Base-by-base conservation (phyloP, 768 basidiomycete genomes). In the Myochromella boudieri region DNA sequence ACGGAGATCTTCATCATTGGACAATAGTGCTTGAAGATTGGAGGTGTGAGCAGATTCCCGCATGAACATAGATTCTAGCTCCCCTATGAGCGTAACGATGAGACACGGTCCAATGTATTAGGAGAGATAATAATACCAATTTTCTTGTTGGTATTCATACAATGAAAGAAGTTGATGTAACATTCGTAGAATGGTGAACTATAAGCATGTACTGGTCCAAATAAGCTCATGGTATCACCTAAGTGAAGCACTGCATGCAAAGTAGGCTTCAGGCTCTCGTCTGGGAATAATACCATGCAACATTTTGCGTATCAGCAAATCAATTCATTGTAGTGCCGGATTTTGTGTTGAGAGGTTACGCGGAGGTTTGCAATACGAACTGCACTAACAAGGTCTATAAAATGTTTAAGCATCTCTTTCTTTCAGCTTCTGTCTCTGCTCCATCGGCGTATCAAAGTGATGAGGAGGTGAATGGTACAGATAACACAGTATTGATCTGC, bases 361-460 rank as follows among this genome's bases (percentile, higher is more conserved):
- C 48, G 54, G 42, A 53, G 44, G 29, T 51, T 58, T 0, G 54
- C 63, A 2, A 60, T 31, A n/a, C 50, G 42, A 9, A 65, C 51
- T 0, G 64, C 64, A 3, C 37, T 41, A 2, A 60, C 59, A 7
- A 68, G 52, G 39, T 66, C 54, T 44, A 69, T 51, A 46, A 65
- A 68, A 45, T 70, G 68, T 3, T 45, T 32, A 6, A 71, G 52
- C 38, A 64, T 50, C 6, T 51, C 34, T 6, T 52, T 25, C n/a
- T 43, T 42, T 0, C 60, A 56, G 0, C 51, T 48, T 1, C 37
- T 36, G 9, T 57, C 48, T n/a, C 36, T 18, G 1, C 60, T 55
- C 71, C 70, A 74, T 0, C 68, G 48, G 7, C 68, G 56, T 10
- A 68, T 60, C 3, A 74, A 55, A 2, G 68, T 68, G 33, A 72